Percentiles rank a stretch among this genome's conserved stretches.
Evolutionary conservation across 768 basidiomycete genomes (phyloP).

Genomic region (Tephrocybe rancida): DNA sequence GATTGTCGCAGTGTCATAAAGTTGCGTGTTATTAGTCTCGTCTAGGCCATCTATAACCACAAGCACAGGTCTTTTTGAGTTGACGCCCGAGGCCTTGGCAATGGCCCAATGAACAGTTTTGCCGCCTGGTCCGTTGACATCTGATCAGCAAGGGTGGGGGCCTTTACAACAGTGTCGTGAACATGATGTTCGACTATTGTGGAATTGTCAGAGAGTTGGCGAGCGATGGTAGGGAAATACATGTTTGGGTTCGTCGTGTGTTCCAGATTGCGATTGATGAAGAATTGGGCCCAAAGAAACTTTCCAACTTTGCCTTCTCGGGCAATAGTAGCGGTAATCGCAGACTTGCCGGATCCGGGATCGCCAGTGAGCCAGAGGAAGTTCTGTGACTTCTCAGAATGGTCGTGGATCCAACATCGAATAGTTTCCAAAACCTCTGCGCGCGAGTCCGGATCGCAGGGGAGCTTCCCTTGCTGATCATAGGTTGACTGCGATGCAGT

Average conservation of each 20-base stretch:
- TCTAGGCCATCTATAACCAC: constrained; percentile 23
- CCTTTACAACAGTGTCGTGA: constrained; percentile 1
- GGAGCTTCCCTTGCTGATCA: not conserved
- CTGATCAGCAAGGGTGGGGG: constrained; percentile 11
- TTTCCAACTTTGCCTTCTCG: constrained; percentile 1
- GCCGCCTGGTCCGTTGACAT: constrained; percentile 15
- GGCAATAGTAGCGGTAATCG: constrained; percentile 11
- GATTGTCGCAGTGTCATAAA: constrained; percentile 10
- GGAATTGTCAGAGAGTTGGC: constrained; percentile 9
- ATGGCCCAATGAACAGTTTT: constrained; percentile 17
- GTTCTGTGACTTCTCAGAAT: not conserved
- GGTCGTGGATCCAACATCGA: not conserved
- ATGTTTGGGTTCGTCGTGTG: constrained; percentile 16
- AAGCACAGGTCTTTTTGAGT: constrained; percentile 13
- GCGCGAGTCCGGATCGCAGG: not conserved
- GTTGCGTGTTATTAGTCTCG: constrained; percentile 13
- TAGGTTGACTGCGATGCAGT: not conserved
- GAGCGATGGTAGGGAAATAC: constrained; percentile 20
- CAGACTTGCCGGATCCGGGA: constrained; percentile 12
- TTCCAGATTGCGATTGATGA: constrained; percentile 15
- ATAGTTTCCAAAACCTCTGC: not conserved
- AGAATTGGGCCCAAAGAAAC: constrained; percentile 18
- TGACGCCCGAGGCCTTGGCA: not conserved
- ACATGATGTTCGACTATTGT: constrained; percentile 5
- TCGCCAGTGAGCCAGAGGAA: not conserved